A percentile compares a stretch with the other conserved stretches of the same genome.
Evolutionary conservation across 352 stramenopile genomes (phyloP).

Genomic region (Pythium periplocum): DNA sequence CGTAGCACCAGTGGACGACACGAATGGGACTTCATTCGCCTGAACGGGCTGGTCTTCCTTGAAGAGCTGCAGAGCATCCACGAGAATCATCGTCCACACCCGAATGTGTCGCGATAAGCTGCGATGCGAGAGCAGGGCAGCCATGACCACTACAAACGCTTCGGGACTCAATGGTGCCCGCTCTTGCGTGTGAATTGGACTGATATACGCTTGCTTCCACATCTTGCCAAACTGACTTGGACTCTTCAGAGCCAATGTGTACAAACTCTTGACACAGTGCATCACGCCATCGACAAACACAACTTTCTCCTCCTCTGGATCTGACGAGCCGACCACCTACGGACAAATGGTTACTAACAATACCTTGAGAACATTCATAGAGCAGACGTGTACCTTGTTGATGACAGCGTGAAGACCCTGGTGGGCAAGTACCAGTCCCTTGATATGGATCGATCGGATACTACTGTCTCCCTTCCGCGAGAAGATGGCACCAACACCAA

Average conservation of each 20-base stretch:
- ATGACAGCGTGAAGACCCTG: slow-evolving; percentile 38
- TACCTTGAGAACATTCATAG: neutral
- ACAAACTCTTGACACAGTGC: slow-evolving; percentile 37
- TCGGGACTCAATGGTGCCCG: slow-evolving; percentile 17
- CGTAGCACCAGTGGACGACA: slow-evolving; percentile 3
- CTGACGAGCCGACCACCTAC: slow-evolving; percentile 23
- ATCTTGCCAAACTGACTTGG: slow-evolving; percentile 36
- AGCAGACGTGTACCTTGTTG: slow-evolving; percentile 32
- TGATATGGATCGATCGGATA: slow-evolving; percentile 38
- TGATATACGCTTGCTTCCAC: slow-evolving; percentile 36
- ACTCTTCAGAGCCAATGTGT: slow-evolving; percentile 43
- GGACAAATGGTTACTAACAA: neutral
- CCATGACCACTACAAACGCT: slow-evolving; percentile 36
- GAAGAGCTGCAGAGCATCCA: slow-evolving; percentile 36
- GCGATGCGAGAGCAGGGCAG: slow-evolving; percentile 37
- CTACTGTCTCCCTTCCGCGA: slow-evolving; percentile 40
- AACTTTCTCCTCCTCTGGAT: slow-evolving; percentile 25
- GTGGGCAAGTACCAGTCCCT: slow-evolving; percentile 43
- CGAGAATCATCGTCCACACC: slow-evolving; percentile 57
- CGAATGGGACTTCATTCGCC: slow-evolving; percentile 11
- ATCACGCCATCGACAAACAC: slow-evolving; percentile 55
- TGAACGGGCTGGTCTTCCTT: slow-evolving; percentile 14
- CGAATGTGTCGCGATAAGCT: slow-evolving; percentile 51
- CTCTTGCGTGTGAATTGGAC: neutral
- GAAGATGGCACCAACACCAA: slow-evolving; percentile 46